phyloP scores from a whole-genome alignment of 768 basidiomycete genomes.

The Mycena alexandri region DNA sequence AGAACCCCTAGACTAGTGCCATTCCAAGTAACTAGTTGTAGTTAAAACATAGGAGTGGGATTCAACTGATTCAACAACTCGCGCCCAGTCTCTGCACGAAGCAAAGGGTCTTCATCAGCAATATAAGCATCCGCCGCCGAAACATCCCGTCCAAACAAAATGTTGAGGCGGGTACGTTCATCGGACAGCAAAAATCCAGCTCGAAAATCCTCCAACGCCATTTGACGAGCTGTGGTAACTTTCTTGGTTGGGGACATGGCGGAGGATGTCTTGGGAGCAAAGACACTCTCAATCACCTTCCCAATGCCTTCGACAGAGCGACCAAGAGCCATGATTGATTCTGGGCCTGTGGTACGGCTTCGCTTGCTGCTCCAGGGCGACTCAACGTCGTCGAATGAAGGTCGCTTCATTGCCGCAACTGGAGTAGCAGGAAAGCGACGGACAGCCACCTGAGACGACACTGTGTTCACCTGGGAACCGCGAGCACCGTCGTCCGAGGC shows the following conservation, averaged over 20 bases:
- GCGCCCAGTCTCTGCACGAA: too few relatives aligned
- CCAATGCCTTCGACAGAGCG: too few relatives aligned
- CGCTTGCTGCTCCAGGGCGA: conserved; percentile 3
- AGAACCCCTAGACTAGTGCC: too few relatives aligned
- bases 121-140: conserved; percentile 3
- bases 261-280: not conserved
- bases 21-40: too few relatives aligned
- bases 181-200: not conserved
- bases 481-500: too few relatives aligned
- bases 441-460: not conserved
- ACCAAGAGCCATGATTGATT: too few relatives aligned
- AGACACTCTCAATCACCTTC: not conserved
- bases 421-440: not conserved
- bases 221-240: not conserved
- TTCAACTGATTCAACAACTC: too few relatives aligned
- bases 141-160: not conserved
- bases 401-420: not conserved
- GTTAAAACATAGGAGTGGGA: too few relatives aligned
- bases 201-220: not conserved
- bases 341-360: not conserved
- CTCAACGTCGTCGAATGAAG: not conserved
- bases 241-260: conserved; percentile 12
- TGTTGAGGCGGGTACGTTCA: not conserved
- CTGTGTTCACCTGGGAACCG: not conserved
- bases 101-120: not conserved